Evolutionary conservation across 192 early-diverging fungal species (phyloP), one percentile per base, ranked within the genome.

Genomic region (Paraglomus occultum): DNA sequence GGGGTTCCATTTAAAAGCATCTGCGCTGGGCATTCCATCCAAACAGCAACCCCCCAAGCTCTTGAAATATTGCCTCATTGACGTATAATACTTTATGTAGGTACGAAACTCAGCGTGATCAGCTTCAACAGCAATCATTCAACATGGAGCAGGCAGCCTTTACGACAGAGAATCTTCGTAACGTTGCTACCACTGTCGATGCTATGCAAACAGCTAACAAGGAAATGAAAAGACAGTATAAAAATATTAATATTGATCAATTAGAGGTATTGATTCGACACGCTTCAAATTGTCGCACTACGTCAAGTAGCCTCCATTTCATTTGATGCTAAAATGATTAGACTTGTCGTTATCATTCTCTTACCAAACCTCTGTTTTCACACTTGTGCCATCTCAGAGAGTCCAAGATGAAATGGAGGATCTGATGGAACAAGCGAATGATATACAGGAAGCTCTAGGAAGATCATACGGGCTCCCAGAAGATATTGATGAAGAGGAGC

Each of bases 321-420:
- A 15, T 50, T 45, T 48, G 6, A 4, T 15, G 20, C 10, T 8
- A 31, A n/a, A 12, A 18, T 44, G 1, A 14, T 70, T 55, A 54
- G 20, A 4, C 0, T 55, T 12, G 7, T 7, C 31, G 9, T 70
- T 15, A 67, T 39, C 43, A 44, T 58, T 42, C 60, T 15, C 48
- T 38, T n/a, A 70, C 14, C 39, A 23, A 14, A 38, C 17, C 42
- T 15, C 23, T 45, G 0, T 39, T 39, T 38, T 70, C 5, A 51
- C 58, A 8, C 8, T 70, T 46, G 61, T 61, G 14, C 47, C 43
- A 62, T 67, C 0, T 20, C 63, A 94, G 92, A 79, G 86, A 76
- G 85, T 98, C 70, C 96, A 97, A 85, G 95, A 98, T 70, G 97
- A 99, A 74, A 95, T 98, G 93, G 93, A 95, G 53, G 97, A 99